These are phyloP conservation scores for Penicillium waksmanii DNA, from an alignment of 495 filamentous ascomycete species.

Conservation along the genomic window DNA sequence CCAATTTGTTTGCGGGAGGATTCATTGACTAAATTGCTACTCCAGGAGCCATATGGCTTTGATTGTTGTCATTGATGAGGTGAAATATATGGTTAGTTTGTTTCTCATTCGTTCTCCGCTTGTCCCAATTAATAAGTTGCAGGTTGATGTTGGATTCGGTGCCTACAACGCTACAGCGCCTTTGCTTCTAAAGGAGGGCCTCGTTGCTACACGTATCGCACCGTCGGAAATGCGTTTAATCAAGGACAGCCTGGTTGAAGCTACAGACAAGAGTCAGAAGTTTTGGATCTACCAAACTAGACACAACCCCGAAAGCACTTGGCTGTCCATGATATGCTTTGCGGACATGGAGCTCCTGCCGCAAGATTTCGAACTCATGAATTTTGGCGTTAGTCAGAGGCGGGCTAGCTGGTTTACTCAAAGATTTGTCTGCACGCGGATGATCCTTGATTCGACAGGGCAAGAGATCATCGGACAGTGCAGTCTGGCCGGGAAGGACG, in stretches of 20 bases:
- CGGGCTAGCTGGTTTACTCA: conserved; percentile 57
- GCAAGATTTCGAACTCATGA: conserved; percentile 64
- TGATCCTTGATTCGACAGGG: conserved; percentile 46
- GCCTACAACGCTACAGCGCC: conserved; percentile 57
- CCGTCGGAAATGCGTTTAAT: conserved; percentile 54
- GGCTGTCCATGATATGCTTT: conserved; percentile 62
- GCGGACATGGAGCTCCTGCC: conserved; percentile 62
- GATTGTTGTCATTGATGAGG: conserved; percentile 60
- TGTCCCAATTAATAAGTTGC: conserved; percentile 6
- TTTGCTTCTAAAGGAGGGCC: conserved; percentile 51
- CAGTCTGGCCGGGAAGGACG: conserved; percentile 55
- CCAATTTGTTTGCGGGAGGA: neutral
- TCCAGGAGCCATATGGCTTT: conserved; percentile 64
- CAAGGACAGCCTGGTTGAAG: conserved; percentile 46
- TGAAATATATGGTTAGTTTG: conserved; percentile 52
- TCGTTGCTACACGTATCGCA: conserved; percentile 44
- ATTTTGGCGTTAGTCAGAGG: conserved; percentile 48
- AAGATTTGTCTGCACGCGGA: conserved; percentile 54
- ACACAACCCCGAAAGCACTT: conserved; percentile 46
- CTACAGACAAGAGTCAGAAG: conserved; percentile 46
- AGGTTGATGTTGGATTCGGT: conserved; percentile 77
- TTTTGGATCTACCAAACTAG: conserved; percentile 65
- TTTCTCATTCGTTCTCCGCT: neutral
- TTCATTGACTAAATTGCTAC: neutral
- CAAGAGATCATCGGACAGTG: conserved; percentile 57